Evolutionary conservation across 495 filamentous ascomycete genomes (phyloP), one percentile per base, ranked within the genome.

Genomic region (Gamarada debralockiae): DNA sequence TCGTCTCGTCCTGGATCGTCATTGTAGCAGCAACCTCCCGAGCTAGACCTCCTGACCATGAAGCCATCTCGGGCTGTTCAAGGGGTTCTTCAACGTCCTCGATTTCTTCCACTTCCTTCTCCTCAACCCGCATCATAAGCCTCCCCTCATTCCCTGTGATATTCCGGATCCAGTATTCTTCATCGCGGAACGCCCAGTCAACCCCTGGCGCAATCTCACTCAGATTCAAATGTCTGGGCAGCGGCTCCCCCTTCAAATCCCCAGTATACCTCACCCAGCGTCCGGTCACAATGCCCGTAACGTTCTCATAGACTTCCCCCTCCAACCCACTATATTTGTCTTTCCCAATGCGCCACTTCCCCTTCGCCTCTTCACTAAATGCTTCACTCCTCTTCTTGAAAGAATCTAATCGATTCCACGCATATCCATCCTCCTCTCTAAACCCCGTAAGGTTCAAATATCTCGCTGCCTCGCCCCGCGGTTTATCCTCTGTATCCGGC

Each of bases 381-480:
- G 77, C 58, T 49, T 67, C 67, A 67, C 77, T 74, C 67, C 81
- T 65, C 67, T 74, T 59, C 67, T 80, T 74, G 14, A 81, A 81
- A n/a, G 70, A 57, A 1, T 67, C 66, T 10, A 87, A 67, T 23
- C 81, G 55, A 36, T 79, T 76, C 91, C 90, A 96, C 2, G 79
- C 83, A 67, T 83, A 90, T 25, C 76, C 82, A 65, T 95, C 85
- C 31, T 82, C 78, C 52, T 83, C 71, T 47, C 85, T 76, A 20
- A 92, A 79, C 2, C 91, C 91, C 13, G 85, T 83, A 52, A 92
- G 69, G 50, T 95, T 92, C 53, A 95, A 70, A 73, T 83, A 92
- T 55, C 71, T 71, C 55, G 75, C 67, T 6, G 52, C 24, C 13
- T 80, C 66, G 53, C 47, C 53, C 45, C 15, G 55, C 24, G 50